A percentile compares a stretch with the other conserved stretches of the same genome.
Evolutionary conservation across 2,329 filamentous ascomycete genomes (phyloP).

Genomic region (Colletotrichum sp.): DNA sequence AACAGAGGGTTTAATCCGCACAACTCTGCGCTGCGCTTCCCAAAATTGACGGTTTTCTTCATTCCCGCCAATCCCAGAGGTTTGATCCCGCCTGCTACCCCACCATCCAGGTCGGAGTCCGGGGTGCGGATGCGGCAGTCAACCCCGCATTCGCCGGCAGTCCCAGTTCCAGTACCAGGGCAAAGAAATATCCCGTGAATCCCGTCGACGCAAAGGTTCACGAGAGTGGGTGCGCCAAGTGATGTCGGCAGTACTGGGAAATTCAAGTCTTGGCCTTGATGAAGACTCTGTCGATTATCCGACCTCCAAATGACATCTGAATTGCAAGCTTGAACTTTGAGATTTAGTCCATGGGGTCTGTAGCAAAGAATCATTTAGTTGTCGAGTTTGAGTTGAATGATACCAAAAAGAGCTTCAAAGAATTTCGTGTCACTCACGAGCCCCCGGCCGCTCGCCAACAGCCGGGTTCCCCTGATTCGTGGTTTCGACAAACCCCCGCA

Average conservation of each 20-base stretch:
- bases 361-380: fast-evolving
- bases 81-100: neutral
- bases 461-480: constrained; percentile 17
- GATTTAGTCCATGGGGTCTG: neutral
- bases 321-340: neutral
- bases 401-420: neutral
- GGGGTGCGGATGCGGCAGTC: neutral
- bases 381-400: neutral
- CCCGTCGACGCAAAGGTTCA: neutral
- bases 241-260: neutral
- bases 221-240: neutral
- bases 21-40: neutral
- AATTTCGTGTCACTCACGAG: neutral
- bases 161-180: neutral
- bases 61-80: neutral
- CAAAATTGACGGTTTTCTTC: neutral
- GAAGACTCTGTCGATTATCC: neutral
- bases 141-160: constrained; percentile 1
- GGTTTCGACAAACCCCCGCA: constrained; percentile 1
- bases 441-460: neutral
- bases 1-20: neutral
- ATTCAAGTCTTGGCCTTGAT: neutral
- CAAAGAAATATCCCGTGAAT: neutral
- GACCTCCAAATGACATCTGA: fast-evolving
- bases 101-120: neutral